Base-by-base conservation (phyloP, 192 early-diverging fungal genomes). In the Rhizophagus sp. region DNA sequence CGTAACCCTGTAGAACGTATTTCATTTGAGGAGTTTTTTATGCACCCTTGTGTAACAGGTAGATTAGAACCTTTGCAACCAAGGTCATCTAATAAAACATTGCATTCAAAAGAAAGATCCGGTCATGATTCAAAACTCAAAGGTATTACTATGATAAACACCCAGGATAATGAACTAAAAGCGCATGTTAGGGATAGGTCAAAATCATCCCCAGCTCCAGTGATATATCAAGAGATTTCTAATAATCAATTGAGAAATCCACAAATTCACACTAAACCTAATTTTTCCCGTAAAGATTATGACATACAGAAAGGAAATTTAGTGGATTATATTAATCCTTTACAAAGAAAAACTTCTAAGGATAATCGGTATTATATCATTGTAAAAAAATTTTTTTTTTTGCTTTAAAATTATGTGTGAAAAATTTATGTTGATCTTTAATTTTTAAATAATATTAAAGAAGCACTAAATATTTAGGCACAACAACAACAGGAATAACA, bases 21-120 rank as follows among this genome's bases (percentile, higher is more conserved):
- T 75, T 88, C 90, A 0, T 98, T 99, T 83, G 95, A 96, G 68
- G 95, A 95, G 79, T 98, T 99, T 81, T 98, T 99, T 78, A 90
- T 88, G 79, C 94, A 97, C 76, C 92, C 92, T 9, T 91, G 91
- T 10, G 85, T 96, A 2, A 81, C 81, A 12, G 79, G 81, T 47
- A 52, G 76, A n/a, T 62, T 83, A 9, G 47, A 62, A 10, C 85
- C 75, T 17, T 22, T 57, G 52, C 81, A 71, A 67, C 81, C 85
- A 44, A 65, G 63, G 17, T 72, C 82, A 7, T 81, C 80, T 12
- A 24, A 3, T 33, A 34, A 8, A 47, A 39, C 41, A 24, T n/a
- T 17, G 3, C 17, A 15, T 52, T 80, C 75, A 72, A 72, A 65
- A 62, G 47, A 68, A 39, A 79, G 57, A 62, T 24, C 63, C 49